Conservation (phyloP, 495 filamentous ascomycete genomes). For the Darksidea phi region DNA sequence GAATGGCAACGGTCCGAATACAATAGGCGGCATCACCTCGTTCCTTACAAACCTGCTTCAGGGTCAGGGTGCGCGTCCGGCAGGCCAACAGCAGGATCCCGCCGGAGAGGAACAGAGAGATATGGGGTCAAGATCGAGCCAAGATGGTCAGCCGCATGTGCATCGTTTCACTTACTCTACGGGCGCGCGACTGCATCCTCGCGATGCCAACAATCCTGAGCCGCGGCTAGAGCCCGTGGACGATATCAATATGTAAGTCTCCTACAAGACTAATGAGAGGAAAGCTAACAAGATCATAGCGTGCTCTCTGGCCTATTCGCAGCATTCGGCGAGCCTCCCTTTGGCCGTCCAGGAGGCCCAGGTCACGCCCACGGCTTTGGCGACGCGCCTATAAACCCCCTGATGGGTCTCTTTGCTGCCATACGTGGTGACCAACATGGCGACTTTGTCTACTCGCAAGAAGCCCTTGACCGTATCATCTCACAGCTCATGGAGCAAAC, state of each 20-base stretch:
- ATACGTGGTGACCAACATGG: slow-evolving; percentile 58
- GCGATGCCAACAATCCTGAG: slow-evolving; percentile 38
- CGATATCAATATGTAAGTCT: slow-evolving; percentile 32
- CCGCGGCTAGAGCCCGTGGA: slow-evolving; percentile 34
- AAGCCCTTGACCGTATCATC: slow-evolving; percentile 85
- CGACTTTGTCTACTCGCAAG: slow-evolving; percentile 90
- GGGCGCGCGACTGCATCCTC: slow-evolving; percentile 34
- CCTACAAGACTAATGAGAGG: not conserved
- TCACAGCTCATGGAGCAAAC: slow-evolving; percentile 83
- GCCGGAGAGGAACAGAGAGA: not conserved
- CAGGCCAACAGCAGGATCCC: not conserved
- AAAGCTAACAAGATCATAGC: slow-evolving; percentile 10
- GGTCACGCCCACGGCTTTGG: not conserved
- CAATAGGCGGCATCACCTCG: slow-evolving; percentile 19
- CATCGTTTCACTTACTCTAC: slow-evolving; percentile 27
- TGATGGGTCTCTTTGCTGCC: slow-evolving; percentile 46
- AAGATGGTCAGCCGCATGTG: slow-evolving; percentile 12
- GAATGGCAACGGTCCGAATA: slow-evolving; percentile 25
- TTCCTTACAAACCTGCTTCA: slow-evolving; percentile 29
- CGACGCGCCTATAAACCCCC: slow-evolving; percentile 29
- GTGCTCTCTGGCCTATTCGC: slow-evolving; percentile 25
- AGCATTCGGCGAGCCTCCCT: slow-evolving; percentile 16
- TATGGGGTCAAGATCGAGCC: slow-evolving; percentile 5
- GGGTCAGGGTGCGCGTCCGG: slow-evolving; percentile 2
- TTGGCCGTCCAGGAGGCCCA: slow-evolving; percentile 2